Conservation (phyloP, 108 stramenopile species). For the Fragilaria radians region DNA sequence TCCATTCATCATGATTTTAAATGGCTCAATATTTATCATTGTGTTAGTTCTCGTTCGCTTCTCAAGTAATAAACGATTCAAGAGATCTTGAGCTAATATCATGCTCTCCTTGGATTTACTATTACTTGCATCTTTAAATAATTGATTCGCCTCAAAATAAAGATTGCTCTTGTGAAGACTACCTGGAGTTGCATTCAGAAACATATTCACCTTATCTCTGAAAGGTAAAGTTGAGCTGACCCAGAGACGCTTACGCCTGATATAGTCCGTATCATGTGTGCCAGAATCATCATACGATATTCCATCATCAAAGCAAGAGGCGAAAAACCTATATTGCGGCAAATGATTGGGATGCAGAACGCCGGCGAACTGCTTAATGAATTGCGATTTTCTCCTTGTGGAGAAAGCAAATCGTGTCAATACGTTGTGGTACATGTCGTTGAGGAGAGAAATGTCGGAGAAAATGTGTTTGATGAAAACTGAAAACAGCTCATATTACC, state of each 20-base stretch:
- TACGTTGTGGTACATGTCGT: no score
- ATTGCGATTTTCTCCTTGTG: no score
- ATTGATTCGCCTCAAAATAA: slow-evolving; percentile 9
- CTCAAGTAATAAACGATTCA: slow-evolving; percentile 39
- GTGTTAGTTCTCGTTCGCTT: slow-evolving; percentile 18
- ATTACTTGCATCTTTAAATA: slow-evolving; percentile 32
- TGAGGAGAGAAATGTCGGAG: no score
- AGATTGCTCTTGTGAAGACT: slow-evolving; percentile 31
- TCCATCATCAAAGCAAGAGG: no score
- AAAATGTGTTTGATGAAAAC: no score
- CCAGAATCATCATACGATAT: no score
- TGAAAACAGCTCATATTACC: no score
- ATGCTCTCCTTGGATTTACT: slow-evolving; percentile 31
- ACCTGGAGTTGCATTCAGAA: slow-evolving; percentile 24
- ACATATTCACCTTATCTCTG: slow-evolving; percentile 19
- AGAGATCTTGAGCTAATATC: slow-evolving; percentile 33
- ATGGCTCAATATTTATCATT: slow-evolving; percentile 20
- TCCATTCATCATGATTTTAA: slow-evolving; percentile 38
- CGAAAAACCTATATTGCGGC: no score
- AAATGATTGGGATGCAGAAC: no score
- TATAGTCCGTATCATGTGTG: no score
- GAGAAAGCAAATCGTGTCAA: no score
- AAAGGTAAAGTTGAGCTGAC: slow-evolving; percentile 17
- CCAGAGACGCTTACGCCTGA: slow-evolving; percentile 20
- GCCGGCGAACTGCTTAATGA: no score